Evolutionary conservation across 2,329 filamentous ascomycete genomes (phyloP).

Genomic region (Penicillium verrucosum): DNA sequence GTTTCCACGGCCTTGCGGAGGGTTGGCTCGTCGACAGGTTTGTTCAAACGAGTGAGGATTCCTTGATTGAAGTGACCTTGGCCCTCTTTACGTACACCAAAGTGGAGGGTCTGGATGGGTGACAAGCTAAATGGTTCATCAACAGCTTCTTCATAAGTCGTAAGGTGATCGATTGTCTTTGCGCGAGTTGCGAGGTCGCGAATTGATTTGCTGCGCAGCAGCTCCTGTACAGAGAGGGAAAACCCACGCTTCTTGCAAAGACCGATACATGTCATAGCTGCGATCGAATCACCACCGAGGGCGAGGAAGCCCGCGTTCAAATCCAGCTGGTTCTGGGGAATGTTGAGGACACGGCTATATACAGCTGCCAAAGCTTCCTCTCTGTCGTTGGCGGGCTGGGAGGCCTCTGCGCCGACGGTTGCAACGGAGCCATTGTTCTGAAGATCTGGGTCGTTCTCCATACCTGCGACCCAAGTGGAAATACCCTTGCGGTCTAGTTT

Average conservation of each 20-base stretch:
- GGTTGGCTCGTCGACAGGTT: slow-evolving; percentile 20
- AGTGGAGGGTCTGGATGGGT: slow-evolving; percentile 41
- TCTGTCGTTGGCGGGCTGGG: slow-evolving; percentile 22
- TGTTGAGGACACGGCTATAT: slow-evolving; percentile 41
- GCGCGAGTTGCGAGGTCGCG: slow-evolving; percentile 33
- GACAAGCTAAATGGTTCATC: slow-evolving; percentile 35
- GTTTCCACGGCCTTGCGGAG: slow-evolving; percentile 31
- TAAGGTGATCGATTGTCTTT: slow-evolving; percentile 30
- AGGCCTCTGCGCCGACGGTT: neutral
- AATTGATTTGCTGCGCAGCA: slow-evolving; percentile 49
- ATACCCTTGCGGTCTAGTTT: slow-evolving; percentile 46
- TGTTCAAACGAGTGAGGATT: slow-evolving; percentile 33
- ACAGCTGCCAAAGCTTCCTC: slow-evolving; percentile 34
- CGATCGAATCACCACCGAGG: slow-evolving; percentile 50
- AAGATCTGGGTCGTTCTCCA: slow-evolving; percentile 29
- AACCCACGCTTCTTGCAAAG: slow-evolving; percentile 47
- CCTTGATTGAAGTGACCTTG: slow-evolving; percentile 42
- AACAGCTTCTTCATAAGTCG: slow-evolving; percentile 34
- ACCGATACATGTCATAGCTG: slow-evolving; percentile 50
- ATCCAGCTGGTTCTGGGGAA: slow-evolving; percentile 33
- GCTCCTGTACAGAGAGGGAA: slow-evolving; percentile 48
- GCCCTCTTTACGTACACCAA: slow-evolving; percentile 31
- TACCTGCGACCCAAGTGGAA: slow-evolving; percentile 32
- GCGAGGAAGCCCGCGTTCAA: slow-evolving; percentile 42
- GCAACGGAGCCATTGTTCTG: slow-evolving; percentile 1